These are phyloP conservation scores for Amphicarpaea edgeworthii DNA, from an alignment of 306 rosid genomes.

Conservation along the genomic window DNA sequence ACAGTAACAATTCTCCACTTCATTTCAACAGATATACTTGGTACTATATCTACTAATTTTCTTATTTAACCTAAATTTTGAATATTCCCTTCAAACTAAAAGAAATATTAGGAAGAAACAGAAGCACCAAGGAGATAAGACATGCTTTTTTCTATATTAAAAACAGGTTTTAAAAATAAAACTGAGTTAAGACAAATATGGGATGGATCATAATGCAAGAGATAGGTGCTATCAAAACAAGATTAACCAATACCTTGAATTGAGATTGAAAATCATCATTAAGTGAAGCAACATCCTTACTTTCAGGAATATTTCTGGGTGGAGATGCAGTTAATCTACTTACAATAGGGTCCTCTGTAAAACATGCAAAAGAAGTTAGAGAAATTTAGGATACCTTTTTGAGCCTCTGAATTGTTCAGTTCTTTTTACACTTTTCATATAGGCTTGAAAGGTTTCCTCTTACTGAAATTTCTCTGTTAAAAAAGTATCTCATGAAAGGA, in stretches of 20 bases:
- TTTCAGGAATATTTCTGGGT: constrained; percentile 65
- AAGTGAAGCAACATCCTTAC: constrained; percentile 54
- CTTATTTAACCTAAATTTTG: constrained; percentile 1
- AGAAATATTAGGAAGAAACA: not conserved
- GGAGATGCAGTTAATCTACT: constrained; percentile 70
- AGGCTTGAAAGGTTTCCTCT: constrained; percentile 40
- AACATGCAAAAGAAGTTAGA: constrained; percentile 43
- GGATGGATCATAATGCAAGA: constrained; percentile 14
- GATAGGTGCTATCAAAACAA: constrained; percentile 21
- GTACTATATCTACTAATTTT: not conserved
- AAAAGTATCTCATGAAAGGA: not conserved
- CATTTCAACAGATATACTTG: not conserved
- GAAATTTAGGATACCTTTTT: constrained; percentile 24
- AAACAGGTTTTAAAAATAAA: constrained; percentile 12
- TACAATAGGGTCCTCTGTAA: constrained; percentile 84
- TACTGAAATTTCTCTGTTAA: constrained; percentile 16
- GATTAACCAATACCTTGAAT: constrained; percentile 59
- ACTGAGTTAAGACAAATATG: constrained; percentile 19
- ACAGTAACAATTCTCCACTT: not conserved
- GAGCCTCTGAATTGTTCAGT: constrained; percentile 37
- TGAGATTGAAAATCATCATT: constrained; percentile 60
- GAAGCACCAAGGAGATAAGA: constrained; percentile 2
- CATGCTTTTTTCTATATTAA: not conserved
- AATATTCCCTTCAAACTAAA: not conserved
- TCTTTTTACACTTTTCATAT: constrained; percentile 25